Base-by-base conservation (phyloP, 148 eudicot species). In the Rhododendron henanense region DNA sequence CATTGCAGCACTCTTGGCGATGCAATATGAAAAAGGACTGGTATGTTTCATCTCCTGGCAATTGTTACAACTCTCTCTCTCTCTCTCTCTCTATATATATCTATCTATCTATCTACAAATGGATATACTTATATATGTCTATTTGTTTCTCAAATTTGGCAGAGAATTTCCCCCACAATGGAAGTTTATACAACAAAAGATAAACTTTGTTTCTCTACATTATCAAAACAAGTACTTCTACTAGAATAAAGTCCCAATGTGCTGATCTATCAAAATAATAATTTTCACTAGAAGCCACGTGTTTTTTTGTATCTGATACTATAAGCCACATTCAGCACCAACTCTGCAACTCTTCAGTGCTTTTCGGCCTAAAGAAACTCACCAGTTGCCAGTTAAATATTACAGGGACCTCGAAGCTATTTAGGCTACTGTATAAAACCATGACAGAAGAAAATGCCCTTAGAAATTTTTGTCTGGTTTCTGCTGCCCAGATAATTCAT, bases 1-100 rank as follows among this genome's bases (percentile, higher is more conserved):
- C 93, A 96, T 95, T 87, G 99, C 99, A 83, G 99, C 98, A 78
- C 95, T 96, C 84, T 91, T 96, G 92, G 99, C 99, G 86, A 96
- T 96, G 99, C 99, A 96, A 88, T 96, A 95, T 81, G 89, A 95
- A 61, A 94, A 91, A 89, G 91, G 92, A 86, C 90, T 96, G 99
- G 99, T 96, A 96, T 81, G 95, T 80, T 57, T 83, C 71, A 73
- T 85, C 48, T 74, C 83, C 45, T 41, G 82, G 28, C 51, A 35
- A 76, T 84, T 50, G 15, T 47, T 47, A 9, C 50, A 47, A 47
- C 48, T 18, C 3, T 61, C 79, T 87, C 59, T 79, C 25, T 87
- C 88, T 79, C 84, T 53, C 11, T 6, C 59, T n/a, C 48, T 25
- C 3, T 61, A 37, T 37, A 37, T 37, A 37, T 37, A 37, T 37